Base-by-base conservation (phyloP, 1,284 basidiomycete genomes). In the Cutaneotrichosporon daszewskae region DNA sequence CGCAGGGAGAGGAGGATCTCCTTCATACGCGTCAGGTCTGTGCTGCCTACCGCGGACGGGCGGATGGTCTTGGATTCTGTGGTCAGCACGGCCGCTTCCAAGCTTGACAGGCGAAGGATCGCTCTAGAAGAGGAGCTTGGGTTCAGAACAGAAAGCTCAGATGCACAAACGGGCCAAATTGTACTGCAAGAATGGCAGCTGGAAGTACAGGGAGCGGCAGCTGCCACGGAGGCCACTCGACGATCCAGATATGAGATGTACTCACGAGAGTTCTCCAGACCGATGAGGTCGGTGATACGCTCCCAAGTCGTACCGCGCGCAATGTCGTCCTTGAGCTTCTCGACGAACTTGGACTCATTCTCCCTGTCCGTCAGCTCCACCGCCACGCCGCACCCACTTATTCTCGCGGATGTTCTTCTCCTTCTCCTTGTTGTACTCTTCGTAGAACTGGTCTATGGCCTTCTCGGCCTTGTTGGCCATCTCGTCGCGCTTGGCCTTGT, bases 221-320 rank as follows among this genome's bases (percentile, higher is more conserved):
- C n/a, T n/a, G n/a, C n/a, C n/a, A n/a, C n/a, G n/a, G n/a, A n/a
- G n/a, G n/a, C n/a, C n/a, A n/a, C n/a, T n/a, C n/a, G n/a, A n/a
- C n/a, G n/a, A n/a, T n/a, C n/a, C n/a, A n/a, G n/a, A n/a, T n/a
- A n/a, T n/a, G 22, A 4, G 31, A 33, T 18, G 7, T 23, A 64
- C 67, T 57, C 41, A 72, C 77, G 89, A 46, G 90, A 95, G 71
- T 97, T 96, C 70, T 96, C 82, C 32, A 98, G 77, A 54, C 92
- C 89, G 47, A 97, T 74, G 42, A 85, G 72, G 37, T 85, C 84
- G 63, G 84, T 85, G 62, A 98, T 92, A 22, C 94, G 83, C 58
- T 90, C 82, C 95, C 95, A 98, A 6, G 92, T 92, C 17, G 94
- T 96, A 26, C 94, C 95, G 49, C 82, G 78, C 0, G 88, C 85